phyloP scores from a whole-genome alignment of 306 rosid genomes.

The Lotus japonicus region DNA sequence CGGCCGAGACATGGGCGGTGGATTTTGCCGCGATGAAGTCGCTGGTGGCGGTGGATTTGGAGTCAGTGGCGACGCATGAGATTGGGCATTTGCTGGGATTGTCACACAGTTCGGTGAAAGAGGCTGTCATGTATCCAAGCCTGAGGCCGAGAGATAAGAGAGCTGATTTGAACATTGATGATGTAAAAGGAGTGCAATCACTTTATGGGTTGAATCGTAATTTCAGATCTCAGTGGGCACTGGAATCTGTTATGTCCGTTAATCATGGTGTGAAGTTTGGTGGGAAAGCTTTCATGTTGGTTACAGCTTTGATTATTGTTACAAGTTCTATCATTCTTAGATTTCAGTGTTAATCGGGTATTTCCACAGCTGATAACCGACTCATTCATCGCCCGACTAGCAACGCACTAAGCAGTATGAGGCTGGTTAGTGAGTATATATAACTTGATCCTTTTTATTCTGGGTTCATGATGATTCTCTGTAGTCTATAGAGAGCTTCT shows the following conservation, averaged over 20 bases:
- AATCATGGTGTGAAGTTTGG: conserved; percentile 28
- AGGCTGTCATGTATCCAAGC: conserved; percentile 80
- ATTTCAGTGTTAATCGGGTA: too few species aligned
- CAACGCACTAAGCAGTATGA: too few species aligned
- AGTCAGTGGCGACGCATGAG: conserved; percentile 81
- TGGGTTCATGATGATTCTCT: too few species aligned
- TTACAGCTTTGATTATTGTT: not conserved
- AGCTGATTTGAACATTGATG: conserved; percentile 53
- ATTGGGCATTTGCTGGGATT: conserved; percentile 83
- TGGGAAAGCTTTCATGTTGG: conserved; percentile 3
- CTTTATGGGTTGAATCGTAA: conserved; percentile 78
- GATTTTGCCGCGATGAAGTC: conserved; percentile 44
- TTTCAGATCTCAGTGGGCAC: conserved; percentile 30
- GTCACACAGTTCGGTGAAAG: conserved; percentile 58
- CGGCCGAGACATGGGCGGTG: conserved; percentile 79
- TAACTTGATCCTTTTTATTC: not conserved
- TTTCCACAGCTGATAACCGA: too few species aligned
- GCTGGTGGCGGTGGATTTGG: conserved; percentile 64
- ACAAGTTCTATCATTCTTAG: not conserved
- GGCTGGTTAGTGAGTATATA: too few species aligned
- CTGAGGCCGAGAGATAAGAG: conserved; percentile 66
- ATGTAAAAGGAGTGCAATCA: conserved; percentile 67
- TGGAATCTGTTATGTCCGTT: conserved; percentile 50
- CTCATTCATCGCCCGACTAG: too few species aligned
- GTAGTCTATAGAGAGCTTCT: too few species aligned